Evolutionary conservation across 345 rosid species (phyloP).

Genomic region (Gynandropsis gynandra): DNA sequence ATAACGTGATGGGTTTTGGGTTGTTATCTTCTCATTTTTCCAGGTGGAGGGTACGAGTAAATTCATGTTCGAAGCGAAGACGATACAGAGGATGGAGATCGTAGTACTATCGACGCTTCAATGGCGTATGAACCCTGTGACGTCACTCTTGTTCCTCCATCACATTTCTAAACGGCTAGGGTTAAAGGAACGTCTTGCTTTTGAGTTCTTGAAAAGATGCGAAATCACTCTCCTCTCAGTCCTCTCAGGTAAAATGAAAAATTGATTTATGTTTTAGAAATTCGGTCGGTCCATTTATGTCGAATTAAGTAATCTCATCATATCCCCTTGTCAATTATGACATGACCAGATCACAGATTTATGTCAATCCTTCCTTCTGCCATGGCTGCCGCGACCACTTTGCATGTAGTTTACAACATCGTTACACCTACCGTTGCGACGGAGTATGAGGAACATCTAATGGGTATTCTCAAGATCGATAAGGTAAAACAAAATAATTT

Average conservation of each 20-base stretch:
- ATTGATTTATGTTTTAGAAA: background rate
- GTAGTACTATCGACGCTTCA: conserved; percentile 56
- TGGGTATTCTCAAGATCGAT: conserved; percentile 42
- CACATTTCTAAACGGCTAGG: conserved; percentile 54
- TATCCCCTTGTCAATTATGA: no score
- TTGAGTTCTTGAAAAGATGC: conserved; percentile 51
- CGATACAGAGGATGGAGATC: conserved; percentile 65
- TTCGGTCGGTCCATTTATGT: background rate
- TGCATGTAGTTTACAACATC: conserved; percentile 37
- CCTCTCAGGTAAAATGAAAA: conserved; percentile 35
- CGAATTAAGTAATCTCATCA: no score
- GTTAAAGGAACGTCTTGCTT: conserved; percentile 39
- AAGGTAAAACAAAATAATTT: conserved; percentile 22
- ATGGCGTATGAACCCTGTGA: conserved; percentile 78
- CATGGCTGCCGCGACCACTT: conserved; percentile 50
- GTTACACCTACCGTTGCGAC: conserved; percentile 31
- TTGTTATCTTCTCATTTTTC: background rate
- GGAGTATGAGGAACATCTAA: conserved; percentile 36
- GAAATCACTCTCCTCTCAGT: conserved; percentile 36
- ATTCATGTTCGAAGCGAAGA: conserved; percentile 54
- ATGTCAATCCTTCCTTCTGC: conserved; percentile 44
- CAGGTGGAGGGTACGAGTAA: conserved; percentile 42
- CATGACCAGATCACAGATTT: conserved; percentile 41
- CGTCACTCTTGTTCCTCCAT: conserved; percentile 57
- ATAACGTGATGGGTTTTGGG: background rate